phyloP scores from a whole-genome alignment of 306 rosid species.

The Lathyrus tuberosus region DNA sequence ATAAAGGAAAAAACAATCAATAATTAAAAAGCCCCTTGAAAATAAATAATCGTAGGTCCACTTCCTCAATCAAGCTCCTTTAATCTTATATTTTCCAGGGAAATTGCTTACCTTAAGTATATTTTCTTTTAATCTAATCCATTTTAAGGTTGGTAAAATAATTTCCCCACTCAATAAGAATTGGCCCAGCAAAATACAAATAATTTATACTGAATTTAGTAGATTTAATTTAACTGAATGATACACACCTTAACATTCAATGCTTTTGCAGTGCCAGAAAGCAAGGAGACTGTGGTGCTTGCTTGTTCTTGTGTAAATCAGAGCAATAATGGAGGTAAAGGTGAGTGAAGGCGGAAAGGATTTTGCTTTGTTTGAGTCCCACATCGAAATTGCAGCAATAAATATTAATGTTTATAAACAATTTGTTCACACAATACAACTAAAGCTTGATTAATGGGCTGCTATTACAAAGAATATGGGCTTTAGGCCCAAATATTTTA shows the following conservation, averaged over 20 bases:
- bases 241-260: conserved; percentile 72
- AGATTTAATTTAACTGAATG: conserved; percentile 31
- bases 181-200: not conserved
- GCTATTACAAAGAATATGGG: too few species aligned
- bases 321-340: too few species aligned
- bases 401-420: too few species aligned
- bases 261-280: conserved; percentile 47
- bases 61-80: conserved; percentile 14
- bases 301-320: too few species aligned
- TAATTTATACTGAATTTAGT: conserved; percentile 9
- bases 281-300: too few species aligned
- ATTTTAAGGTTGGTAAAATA: conserved; percentile 10
- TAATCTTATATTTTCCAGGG: not conserved
- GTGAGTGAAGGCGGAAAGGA: too few species aligned
- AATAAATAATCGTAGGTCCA: conserved; percentile 1
- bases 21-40: conserved; percentile 11
- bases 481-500: too few species aligned
- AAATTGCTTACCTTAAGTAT: conserved; percentile 1
- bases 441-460: too few species aligned
- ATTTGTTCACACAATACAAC: too few species aligned
- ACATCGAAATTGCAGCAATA: too few species aligned
- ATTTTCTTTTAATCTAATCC: conserved; percentile 19
- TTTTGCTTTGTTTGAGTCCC: too few species aligned
- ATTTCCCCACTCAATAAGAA: not conserved
- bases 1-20: not conserved